phyloP scores from a whole-genome alignment of 2,329 filamentous ascomycete species.

The Aureobasidium sp. region DNA sequence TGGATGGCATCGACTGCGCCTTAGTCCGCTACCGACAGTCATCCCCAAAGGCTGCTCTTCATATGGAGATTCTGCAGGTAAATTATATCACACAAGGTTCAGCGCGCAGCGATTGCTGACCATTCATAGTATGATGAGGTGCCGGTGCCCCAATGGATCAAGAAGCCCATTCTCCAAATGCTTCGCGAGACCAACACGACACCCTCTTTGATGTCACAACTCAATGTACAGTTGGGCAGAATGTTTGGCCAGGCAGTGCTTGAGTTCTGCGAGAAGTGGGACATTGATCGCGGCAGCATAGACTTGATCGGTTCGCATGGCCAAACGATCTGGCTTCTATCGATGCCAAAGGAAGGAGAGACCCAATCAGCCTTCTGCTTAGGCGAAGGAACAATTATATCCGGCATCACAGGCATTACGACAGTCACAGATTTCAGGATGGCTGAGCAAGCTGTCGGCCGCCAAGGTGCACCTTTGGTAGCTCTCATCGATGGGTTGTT shows the following conservation, averaged over 20 bases:
- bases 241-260: not conserved
- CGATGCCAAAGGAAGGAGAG: constrained; percentile 21
- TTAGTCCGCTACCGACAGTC: constrained; percentile 25
- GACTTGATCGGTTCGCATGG: constrained; percentile 25
- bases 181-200: not conserved
- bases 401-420: constrained; percentile 23
- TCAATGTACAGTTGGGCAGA: not conserved
- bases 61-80: constrained; percentile 21
- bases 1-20: constrained; percentile 26
- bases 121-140: constrained; percentile 12
- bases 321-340: constrained; percentile 25
- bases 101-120: not conserved
- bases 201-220: not conserved
- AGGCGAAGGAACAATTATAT: constrained; percentile 22
- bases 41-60: constrained; percentile 14
- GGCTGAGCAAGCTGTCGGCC: constrained; percentile 23
- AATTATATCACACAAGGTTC: not conserved
- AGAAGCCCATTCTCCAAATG: not conserved
- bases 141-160: not conserved
- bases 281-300: not conserved
- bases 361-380: constrained; percentile 22
- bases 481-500: constrained; percentile 22
- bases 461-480: constrained; percentile 24
- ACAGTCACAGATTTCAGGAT: constrained; percentile 23
- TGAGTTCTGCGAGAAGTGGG: not conserved